Evolutionary conservation across 2,329 filamentous ascomycete genomes (phyloP), one percentile per base, ranked within the genome.

Genomic region (Mycosphaerella sp.): DNA sequence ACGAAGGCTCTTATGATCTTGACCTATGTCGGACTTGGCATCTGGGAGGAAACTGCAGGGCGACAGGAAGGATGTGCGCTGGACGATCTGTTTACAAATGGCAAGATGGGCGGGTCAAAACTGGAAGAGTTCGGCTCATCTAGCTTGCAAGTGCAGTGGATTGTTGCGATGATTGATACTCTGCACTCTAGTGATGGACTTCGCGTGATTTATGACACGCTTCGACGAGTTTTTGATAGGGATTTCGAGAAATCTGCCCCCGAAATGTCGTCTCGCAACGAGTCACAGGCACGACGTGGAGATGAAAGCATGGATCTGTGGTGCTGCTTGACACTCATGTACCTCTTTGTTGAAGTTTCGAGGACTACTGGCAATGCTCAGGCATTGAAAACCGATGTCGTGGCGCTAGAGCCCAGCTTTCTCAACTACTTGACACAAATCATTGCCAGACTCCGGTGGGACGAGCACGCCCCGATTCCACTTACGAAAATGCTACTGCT

Each of bases 341-440:
- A 78, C 56, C 57, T 76, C n/a, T 67, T 77, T 29, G 63, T 78
- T n/a, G 76, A 78, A 58, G 68, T 73, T 31, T 74, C 74, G 57
- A 68, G 68, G 31, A 66, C 65, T 39, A 60, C 58, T 31, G 63
- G 40, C 45, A 64, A 62, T 51, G 63, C 59, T 2, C 61, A 58
- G 36, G 52, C 53, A n/a, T 48, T 69, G 48, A 67, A 65, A 51
- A 48, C 54, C 17, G 66, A 67, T 59, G 71, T 61, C 53, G 68
- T 62, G 59, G 71, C 57, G 17, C 52, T 69, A 23, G 59, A 69
- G 53, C 88, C 89, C 0, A 80, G 80, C 51, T 71, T 95, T 45
- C 78, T 91, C 14, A 79, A 86, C 45, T 85, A 85, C 53, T 78
- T 95, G 69, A 80, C 91, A 31, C 81, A 85, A 36, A 62, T 76